Base-by-base conservation (phyloP, 1,284 basidiomycete species). In the Meira miltonrushii region DNA sequence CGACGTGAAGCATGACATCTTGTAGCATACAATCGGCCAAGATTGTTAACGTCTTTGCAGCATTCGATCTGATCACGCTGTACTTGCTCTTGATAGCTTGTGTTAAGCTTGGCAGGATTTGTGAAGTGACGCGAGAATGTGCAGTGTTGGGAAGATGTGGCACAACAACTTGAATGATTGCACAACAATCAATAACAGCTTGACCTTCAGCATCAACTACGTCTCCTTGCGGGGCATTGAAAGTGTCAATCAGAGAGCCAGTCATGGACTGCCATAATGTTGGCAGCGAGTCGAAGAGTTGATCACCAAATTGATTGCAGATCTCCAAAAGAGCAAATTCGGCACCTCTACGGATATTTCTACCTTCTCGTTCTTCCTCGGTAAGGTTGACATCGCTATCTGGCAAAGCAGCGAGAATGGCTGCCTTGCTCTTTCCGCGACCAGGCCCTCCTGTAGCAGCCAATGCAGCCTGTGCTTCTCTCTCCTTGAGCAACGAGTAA, bases 181-280 rank as follows among this genome's bases (percentile, higher is more conserved):
- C 93, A 55, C 97, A 83, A 1, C 88, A 88, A 79, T 99, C 95
- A 61, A 99, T 87, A 28, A 97, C 84, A 71, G 92, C 88, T 79
- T 98, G 95, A 0, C 92, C 94, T 2, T 70, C 67, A 28, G 74
- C 72, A 61, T 72, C 68, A 17, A 21, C 50, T 23, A 72, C 61
- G 39, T 57, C 19, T 23, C 55, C 49, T 38, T 71, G 64, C 1
- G 58, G 60, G 3, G 8, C 0, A 57, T 56, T 1, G 54, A 21
- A 92, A n/a, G 86, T 83, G 58, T 84, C 84, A 40, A 88, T 70
- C 38, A 95, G 78, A 19, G 89, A 86, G 37, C 87, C 86, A 17
- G 87, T 87, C 85, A 95, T 90, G 15, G 89, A 91, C 50, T 88
- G 86, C 93, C 94, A 98, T 83, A 96, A 88, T 67, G 87, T 90